These are phyloP conservation scores for Helianthus tuberosus DNA, from an alignment of 129 eudicot genomes.

Conservation along the genomic window DNA sequence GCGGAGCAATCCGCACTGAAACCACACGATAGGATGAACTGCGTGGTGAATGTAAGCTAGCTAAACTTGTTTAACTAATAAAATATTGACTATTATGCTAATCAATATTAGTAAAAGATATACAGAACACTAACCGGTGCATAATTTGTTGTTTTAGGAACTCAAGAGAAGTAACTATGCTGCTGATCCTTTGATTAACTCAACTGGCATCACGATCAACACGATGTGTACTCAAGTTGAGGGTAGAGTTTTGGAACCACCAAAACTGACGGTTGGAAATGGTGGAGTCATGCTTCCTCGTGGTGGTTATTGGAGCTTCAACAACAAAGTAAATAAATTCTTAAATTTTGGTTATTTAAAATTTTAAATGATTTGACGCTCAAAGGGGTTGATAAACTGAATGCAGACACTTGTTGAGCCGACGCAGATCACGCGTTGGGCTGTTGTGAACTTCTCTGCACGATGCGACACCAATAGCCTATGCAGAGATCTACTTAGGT, in stretches of 20 bases:
- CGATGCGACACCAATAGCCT: constrained; percentile 51
- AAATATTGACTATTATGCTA: neutral
- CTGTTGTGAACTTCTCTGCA: constrained; percentile 82
- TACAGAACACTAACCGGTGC: neutral
- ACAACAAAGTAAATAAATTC: constrained; percentile 49
- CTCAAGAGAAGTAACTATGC: constrained; percentile 40
- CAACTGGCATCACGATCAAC: constrained; percentile 69
- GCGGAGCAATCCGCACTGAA: constrained; percentile 86
- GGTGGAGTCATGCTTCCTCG: constrained; percentile 63
- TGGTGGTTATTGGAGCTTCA: constrained; percentile 76
- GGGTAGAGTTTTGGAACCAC: constrained; percentile 73
- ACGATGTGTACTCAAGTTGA: constrained; percentile 55
- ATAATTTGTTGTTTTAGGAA: constrained; percentile 12
- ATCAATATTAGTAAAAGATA: neutral
- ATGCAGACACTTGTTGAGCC: constrained; percentile 69
- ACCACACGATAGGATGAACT: constrained; percentile 77
- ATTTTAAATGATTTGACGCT: neutral
- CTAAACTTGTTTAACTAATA: neutral
- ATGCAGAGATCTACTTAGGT: constrained; percentile 41
- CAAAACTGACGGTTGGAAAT: constrained; percentile 65
- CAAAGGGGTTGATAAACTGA: neutral
- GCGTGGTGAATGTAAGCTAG: constrained; percentile 35
- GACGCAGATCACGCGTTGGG: constrained; percentile 50
- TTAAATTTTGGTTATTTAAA: neutral
- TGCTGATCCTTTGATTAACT: constrained; percentile 61